Conservation (phyloP, 768 basidiomycete genomes). For the Xanthoconium purpureum region DNA sequence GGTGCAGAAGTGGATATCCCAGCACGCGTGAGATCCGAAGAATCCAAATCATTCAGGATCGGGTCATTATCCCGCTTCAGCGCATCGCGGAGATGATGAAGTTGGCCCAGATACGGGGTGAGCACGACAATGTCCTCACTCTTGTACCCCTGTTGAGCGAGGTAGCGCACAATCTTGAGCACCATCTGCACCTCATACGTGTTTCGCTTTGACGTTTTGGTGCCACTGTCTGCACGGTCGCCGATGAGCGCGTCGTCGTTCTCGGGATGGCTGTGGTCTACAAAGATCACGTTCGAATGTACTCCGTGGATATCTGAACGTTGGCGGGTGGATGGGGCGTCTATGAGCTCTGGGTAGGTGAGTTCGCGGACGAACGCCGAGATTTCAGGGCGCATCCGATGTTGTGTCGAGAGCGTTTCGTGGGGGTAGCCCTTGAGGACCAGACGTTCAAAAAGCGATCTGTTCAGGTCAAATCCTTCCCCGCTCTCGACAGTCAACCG, state of each 20-base stretch:
- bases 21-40: slow-evolving; percentile 52
- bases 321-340: slow-evolving; percentile 48
- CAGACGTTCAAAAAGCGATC: slow-evolving; percentile 67
- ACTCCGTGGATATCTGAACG: slow-evolving; percentile 55
- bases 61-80: slow-evolving; percentile 52
- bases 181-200: slow-evolving; percentile 59
- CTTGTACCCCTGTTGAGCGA: slow-evolving; percentile 65
- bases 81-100: slow-evolving; percentile 46
- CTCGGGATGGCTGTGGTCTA: slow-evolving; percentile 55
- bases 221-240: slow-evolving; percentile 45
- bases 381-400: slow-evolving; percentile 76
- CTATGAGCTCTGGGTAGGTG: slow-evolving; percentile 63
- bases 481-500: slow-evolving; percentile 63
- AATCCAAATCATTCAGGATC: slow-evolving; percentile 60
- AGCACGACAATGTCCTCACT: slow-evolving; percentile 59
- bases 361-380: slow-evolving; percentile 56
- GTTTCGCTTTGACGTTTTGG: slow-evolving; percentile 60
- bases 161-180: slow-evolving; percentile 60
- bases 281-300: slow-evolving; percentile 56
- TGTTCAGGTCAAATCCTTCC: slow-evolving; percentile 64
- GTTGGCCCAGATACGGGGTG: slow-evolving; percentile 69
- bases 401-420: slow-evolving; percentile 51
- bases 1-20: slow-evolving; percentile 45
- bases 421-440: slow-evolving; percentile 64
- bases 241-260: slow-evolving; percentile 40